Base-by-base conservation (phyloP, 106 monocot genomes). In the Platanthera zijinensis region DNA sequence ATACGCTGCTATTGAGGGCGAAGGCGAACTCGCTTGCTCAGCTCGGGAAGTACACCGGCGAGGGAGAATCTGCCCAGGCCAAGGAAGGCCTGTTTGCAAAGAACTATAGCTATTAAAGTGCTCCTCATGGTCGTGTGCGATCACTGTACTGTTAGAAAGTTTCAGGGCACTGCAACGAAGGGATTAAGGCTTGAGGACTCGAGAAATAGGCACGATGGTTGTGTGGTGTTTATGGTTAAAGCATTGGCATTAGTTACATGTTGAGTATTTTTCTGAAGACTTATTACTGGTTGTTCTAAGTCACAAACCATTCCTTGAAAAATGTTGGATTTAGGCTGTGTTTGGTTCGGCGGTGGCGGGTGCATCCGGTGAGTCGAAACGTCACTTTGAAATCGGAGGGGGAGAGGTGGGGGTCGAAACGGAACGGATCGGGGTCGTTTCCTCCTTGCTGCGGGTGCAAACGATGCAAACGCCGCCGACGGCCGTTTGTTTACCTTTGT, bases 11-110 rank as follows among this genome's bases (percentile, higher is more conserved):
- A 6, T 5, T 72, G 10, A 73, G 89, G 17, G 92, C 89, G 12
- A 86, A 83, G 83, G 88, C 85, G 54, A 92, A 92, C 79, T 92
- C 92, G 2, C 84, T 87, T 14, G 92, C 92, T 28, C 92, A 92
- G 76, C 92, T 92, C 46, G 92, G 92, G 0, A 89, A 92, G 69
- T 92, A 92, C 86, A 87, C 92, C 4, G 83, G 85, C 0, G 89
- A 92, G 49, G 92, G 86, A 28, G 92, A 92, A 74, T 83, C 86
- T 5, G 85, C 82, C 21, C 89, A 92, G 50, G 72, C 89, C 53
- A 92, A 89, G 69, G 72, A 86, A 77, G 92, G 84, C 69, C 89
- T 89, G 86, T 92, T 39, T 76, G 89, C 85, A 53, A 89, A 92
- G 86, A 84, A 84, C 84, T 92, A 89, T 78, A 84, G 79, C 83